Conservation (phyloP, 257 asterid species). For the Buddleja alternifolia region DNA sequence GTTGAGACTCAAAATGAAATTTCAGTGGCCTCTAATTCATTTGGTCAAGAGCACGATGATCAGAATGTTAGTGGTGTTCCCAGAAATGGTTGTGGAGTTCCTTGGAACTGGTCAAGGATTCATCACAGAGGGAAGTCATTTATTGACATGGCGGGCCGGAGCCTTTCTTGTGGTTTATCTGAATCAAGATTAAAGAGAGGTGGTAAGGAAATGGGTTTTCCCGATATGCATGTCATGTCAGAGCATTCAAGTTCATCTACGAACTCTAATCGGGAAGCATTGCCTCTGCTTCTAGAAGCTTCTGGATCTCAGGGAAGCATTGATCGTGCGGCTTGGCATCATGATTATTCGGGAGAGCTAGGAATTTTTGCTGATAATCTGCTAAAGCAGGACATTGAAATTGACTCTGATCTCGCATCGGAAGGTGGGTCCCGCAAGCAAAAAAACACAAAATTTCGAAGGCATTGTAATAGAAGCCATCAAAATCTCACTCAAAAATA, state of each 20-base stretch:
- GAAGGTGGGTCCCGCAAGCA: constrained; percentile 73
- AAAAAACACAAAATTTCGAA: constrained; percentile 36
- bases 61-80: constrained; percentile 52
- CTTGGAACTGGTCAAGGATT: constrained; percentile 94
- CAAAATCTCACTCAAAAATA: constrained; percentile 88
- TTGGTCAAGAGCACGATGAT: constrained; percentile 49
- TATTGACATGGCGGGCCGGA: constrained; percentile 89
- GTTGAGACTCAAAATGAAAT: constrained; percentile 65
- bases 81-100: constrained; percentile 86
- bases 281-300: constrained; percentile 81
- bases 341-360: constrained; percentile 85
- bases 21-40: constrained; percentile 90
- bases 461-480: constrained; percentile 59
- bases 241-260: constrained; percentile 70
- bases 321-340: constrained; percentile 71
- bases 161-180: constrained; percentile 89
- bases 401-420: constrained; percentile 79
- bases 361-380: constrained; percentile 82
- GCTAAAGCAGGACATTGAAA: constrained; percentile 58
- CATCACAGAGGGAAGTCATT: constrained; percentile 86
- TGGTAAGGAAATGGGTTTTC: constrained; percentile 31
- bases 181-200: constrained; percentile 70
- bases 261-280: constrained; percentile 67
- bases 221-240: constrained; percentile 57
- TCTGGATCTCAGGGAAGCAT: constrained; percentile 75